A percentile compares a stretch with the other conserved stretches of the same genome.
These are phyloP conservation scores for Hypoxylon fuscum DNA, from an alignment of 495 filamentous ascomycete genomes.

Conservation along the genomic window DNA sequence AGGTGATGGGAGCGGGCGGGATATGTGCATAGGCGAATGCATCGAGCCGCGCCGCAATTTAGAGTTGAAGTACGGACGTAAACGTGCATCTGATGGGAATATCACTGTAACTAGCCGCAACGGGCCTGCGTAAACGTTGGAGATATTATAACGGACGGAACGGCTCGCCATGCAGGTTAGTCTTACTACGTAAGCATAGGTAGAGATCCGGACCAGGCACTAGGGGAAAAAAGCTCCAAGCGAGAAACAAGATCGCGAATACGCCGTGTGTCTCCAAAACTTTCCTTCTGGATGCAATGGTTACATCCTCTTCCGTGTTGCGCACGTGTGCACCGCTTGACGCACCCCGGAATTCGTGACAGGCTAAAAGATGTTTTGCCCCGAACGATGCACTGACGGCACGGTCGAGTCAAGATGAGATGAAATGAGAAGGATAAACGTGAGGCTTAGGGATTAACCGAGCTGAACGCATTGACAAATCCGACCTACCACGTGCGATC, in stretches of 20 bases:
- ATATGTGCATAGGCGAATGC: conserved; percentile 32
- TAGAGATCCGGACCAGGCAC: conserved; percentile 3
- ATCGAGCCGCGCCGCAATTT: conserved; percentile 34
- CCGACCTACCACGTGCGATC: conserved; percentile 4
- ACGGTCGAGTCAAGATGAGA: conserved; percentile 1
- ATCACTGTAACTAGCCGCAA: conserved; percentile 30
- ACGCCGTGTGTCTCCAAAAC: conserved; percentile 12
- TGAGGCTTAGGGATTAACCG: conserved; percentile 22
- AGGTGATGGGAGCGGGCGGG: conserved; percentile 8
- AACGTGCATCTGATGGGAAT: conserved; percentile 11
- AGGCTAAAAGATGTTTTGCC: conserved; percentile 6
- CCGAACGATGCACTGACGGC: conserved; percentile 6
- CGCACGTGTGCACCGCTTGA: conserved; percentile 38
- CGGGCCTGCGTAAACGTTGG: background rate
- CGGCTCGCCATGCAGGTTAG: conserved; percentile 30
- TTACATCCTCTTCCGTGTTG: conserved; percentile 36
- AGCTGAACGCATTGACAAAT: conserved; percentile 10
- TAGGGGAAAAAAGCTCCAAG: conserved; percentile 9
- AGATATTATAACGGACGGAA: conserved; percentile 20
- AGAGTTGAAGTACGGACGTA: conserved; percentile 34
- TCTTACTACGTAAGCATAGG: conserved; percentile 14
- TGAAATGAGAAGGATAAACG: conserved; percentile 14
- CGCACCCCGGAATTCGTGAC: conserved; percentile 31
- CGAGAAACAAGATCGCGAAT: conserved; percentile 7
- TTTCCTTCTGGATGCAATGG: conserved; percentile 21